Evolutionary conservation across 2,329 filamentous ascomycete genomes (phyloP), one percentile per base, ranked within the genome.

Genomic region (Cryoendolithus antarcticus): DNA sequence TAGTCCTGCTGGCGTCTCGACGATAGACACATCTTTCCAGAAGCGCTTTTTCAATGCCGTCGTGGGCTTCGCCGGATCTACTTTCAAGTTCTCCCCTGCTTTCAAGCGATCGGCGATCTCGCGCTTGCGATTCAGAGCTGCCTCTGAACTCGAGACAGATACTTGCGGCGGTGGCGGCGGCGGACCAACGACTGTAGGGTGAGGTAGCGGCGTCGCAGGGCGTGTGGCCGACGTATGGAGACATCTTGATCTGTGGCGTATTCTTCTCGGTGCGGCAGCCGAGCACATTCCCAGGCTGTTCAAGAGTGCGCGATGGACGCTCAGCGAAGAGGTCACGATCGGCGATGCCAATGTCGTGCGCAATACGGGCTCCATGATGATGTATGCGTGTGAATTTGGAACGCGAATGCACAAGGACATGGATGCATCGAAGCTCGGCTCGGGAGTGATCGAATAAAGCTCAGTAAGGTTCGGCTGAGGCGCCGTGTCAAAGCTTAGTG

Each of bases 11-110:
- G 78, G 66, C 7, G 72, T 71, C 54, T 82, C 75, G 48, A 72
- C 69, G 30, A 95, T 77, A 44, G 70, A 61, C 1, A 91, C 85
- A 56, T 91, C 74, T 60, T 82, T 85, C 89, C 89, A 96, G 66
- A 95, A 95, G 38, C 88, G 74, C 65, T 78, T 83, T 55, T 70
- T 70, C 54, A 79, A 69, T 41, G 73, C 55, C 28, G 59, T 64
- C 11, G 59, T 56, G 2, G 69, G 66, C 46, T 70, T 70, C 27
- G 58, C 51, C 3, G 65, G 60, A 38, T 63, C 55, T 2, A 60
- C 44, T 35, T 59, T 62, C 38, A 64, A 46, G 45, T 66, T 57
- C 45, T 67, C 63, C 4, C 64, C 65, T 51, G 64, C 56, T 44
- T 64, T 55, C 43, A 74, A 55, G 28, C 66, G 51, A 43, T 71